These are phyloP conservation scores for Trypanosoma cruzi DNA, from an alignment of 208 protist species.

Conservation along the genomic window DNA sequence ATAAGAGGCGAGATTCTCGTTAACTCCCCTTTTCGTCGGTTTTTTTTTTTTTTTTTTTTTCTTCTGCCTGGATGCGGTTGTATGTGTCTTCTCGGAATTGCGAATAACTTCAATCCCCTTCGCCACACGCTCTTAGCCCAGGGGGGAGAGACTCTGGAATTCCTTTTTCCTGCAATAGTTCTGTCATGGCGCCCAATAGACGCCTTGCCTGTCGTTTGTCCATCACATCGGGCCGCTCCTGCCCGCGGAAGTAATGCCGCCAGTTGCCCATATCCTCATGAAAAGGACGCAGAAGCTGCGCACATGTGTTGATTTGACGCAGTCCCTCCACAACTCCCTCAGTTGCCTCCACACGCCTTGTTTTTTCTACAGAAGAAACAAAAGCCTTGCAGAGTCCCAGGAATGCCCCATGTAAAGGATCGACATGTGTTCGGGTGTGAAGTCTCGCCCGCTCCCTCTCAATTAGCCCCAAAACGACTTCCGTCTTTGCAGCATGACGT, in stretches of 20 bases:
- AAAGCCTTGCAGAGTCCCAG: conserved; percentile 56
- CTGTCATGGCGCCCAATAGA: conserved; percentile 5
- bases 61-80: background rate
- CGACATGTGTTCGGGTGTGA: conserved; percentile 17
- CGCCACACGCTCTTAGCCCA: conserved; percentile 1
- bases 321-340: background rate
- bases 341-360: background rate
- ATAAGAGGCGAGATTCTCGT: too few relatives aligned
- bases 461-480: conserved; percentile 9
- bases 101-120: background rate
- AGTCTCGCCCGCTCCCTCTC: conserved; percentile 25
- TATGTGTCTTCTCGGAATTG: background rate
- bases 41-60: background rate
- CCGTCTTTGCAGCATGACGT: conserved; percentile 1
- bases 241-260: conserved; percentile 5
- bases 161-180: background rate
- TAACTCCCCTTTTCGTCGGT: background rate
- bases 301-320: conserved; percentile 19
- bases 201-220: conserved; percentile 17
- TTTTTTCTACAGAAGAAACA: conserved; percentile 1
- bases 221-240: conserved; percentile 27
- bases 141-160: background rate
- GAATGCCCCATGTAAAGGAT: conserved; percentile 32
- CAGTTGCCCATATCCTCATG: conserved; percentile 9
- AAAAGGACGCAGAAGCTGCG: conserved; percentile 26